Evolutionary conservation across 1,284 basidiomycete genomes (phyloP).

Genomic region (Ustilago crameri): DNA sequence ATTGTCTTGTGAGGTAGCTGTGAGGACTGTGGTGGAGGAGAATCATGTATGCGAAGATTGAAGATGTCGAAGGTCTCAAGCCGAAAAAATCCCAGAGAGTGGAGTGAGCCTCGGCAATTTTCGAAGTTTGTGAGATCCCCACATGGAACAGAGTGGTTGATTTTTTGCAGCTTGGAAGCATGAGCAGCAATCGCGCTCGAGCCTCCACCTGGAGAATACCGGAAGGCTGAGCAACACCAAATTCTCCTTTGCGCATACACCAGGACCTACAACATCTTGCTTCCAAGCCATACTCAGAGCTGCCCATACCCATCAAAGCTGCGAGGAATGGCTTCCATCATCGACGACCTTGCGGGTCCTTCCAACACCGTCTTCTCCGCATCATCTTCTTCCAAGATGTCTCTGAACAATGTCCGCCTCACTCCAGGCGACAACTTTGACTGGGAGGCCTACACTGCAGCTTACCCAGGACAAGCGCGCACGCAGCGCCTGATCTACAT

Average conservation of each 20-base stretch:
- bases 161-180: too few species aligned
- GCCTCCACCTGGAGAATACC: constrained; percentile 25
- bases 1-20: constrained; percentile 8
- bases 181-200: constrained; percentile 14
- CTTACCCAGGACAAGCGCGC: constrained; percentile 35
- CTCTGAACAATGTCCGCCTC: constrained; percentile 19
- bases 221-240: constrained; percentile 8
- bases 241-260: neutral
- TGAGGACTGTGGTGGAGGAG: neutral
- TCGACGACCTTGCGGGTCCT: constrained; percentile 12
- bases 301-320: neutral
- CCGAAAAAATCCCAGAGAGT: constrained; percentile 17
- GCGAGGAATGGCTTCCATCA: neutral
- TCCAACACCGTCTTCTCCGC: neutral
- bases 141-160: neutral
- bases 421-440: constrained; percentile 48
- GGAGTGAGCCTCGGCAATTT: constrained; percentile 15
- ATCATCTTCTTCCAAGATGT: constrained; percentile 1
- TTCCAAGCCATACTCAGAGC: neutral
- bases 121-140: constrained; percentile 12
- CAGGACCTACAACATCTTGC: neutral
- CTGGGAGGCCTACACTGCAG: constrained; percentile 55
- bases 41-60: neutral
- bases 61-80: neutral
- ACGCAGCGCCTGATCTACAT: constrained; percentile 48